Percentiles rank a stretch among this genome's conserved stretches.
phyloP scores from a whole-genome alignment of 2,329 filamentous ascomycete species.

The Fusarium sulawesiense region DNA sequence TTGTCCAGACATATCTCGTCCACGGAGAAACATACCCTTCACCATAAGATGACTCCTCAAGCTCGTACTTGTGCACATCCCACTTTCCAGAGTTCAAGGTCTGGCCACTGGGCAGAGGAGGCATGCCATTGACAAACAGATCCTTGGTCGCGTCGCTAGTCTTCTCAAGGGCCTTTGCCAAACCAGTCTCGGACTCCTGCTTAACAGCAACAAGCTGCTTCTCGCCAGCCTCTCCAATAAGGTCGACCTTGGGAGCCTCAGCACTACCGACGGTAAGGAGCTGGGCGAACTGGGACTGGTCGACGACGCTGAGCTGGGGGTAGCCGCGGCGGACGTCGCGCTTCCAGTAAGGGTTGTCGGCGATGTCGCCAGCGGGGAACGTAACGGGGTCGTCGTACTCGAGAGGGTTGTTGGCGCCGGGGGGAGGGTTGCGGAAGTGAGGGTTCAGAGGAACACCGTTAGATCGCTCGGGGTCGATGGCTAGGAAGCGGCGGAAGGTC shows the following conservation, averaged over 20 bases:
- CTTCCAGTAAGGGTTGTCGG: constrained; percentile 76
- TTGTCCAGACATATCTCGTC: neutral
- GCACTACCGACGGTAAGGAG: constrained; percentile 88
- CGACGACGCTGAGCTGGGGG: constrained; percentile 81
- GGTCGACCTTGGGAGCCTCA: constrained; percentile 81
- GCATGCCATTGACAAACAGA: constrained; percentile 81
- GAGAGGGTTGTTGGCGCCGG: constrained; percentile 55
- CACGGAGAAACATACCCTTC: constrained; percentile 67
- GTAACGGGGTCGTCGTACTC: constrained; percentile 60
- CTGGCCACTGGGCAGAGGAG: constrained; percentile 84
- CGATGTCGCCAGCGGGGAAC: constrained; percentile 66
- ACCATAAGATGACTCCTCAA: constrained; percentile 76
- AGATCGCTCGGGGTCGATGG: constrained; percentile 88
- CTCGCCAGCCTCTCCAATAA: constrained; percentile 71
- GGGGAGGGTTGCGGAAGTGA: constrained; percentile 85
- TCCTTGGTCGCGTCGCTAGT: constrained; percentile 68
- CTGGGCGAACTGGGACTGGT: constrained; percentile 85
- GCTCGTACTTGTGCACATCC: constrained; percentile 75
- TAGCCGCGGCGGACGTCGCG: constrained; percentile 88
- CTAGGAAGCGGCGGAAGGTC: constrained; percentile 78
- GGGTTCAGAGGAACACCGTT: constrained; percentile 93
- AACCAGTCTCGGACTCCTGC: constrained; percentile 77
- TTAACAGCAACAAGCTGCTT: constrained; percentile 79
- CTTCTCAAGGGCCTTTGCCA: constrained; percentile 78
- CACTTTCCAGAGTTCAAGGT: constrained; percentile 64